Conservation (phyloP, 805 yeast genomes). For the Teunomyces atbi region DNA sequence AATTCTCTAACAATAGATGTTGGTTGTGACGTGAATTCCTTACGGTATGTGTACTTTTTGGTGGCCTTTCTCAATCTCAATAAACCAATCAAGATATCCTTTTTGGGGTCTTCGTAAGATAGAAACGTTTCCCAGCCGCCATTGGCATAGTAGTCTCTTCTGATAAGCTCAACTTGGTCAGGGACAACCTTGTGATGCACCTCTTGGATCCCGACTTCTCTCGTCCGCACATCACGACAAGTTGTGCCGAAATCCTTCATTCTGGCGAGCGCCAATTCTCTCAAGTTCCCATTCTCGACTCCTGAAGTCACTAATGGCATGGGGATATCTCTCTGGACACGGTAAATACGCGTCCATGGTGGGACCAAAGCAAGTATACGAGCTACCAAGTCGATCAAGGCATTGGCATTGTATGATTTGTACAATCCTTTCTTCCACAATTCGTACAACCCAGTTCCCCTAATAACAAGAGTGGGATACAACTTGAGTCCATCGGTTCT, state of each 20-base stretch:
- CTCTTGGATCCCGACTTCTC: constrained; percentile 98
- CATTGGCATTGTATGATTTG: constrained; percentile 92
- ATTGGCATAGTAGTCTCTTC: constrained; percentile 95
- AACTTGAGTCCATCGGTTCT: constrained; percentile 95
- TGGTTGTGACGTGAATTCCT: constrained; percentile 78
- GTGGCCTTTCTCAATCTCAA: constrained; percentile 85
- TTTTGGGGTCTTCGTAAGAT: constrained; percentile 94
- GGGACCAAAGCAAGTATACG: constrained; percentile 95
- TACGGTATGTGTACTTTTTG: constrained; percentile 84
- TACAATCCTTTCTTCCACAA: constrained; percentile 96
- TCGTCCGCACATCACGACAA: constrained; percentile 93
- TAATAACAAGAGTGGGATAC: constrained; percentile 92
- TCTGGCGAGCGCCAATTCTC: constrained; percentile 93
- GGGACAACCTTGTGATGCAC: constrained; percentile 96
- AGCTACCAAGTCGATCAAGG: constrained; percentile 90
- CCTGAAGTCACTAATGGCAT: constrained; percentile 98
- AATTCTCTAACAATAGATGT: constrained; percentile 95
- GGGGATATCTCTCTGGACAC: constrained; percentile 98
- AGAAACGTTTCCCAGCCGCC: constrained; percentile 99
- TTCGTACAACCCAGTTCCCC: constrained; percentile 97
- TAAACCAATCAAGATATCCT: constrained; percentile 91
- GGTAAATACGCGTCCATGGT: constrained; percentile 98
- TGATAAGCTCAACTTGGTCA: constrained; percentile 91
- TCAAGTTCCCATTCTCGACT: constrained; percentile 93
- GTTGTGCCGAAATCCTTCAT: constrained; percentile 97